Conservation (phyloP, 371 early-diverging fungal species). For the Actinomortierella ambigua region DNA sequence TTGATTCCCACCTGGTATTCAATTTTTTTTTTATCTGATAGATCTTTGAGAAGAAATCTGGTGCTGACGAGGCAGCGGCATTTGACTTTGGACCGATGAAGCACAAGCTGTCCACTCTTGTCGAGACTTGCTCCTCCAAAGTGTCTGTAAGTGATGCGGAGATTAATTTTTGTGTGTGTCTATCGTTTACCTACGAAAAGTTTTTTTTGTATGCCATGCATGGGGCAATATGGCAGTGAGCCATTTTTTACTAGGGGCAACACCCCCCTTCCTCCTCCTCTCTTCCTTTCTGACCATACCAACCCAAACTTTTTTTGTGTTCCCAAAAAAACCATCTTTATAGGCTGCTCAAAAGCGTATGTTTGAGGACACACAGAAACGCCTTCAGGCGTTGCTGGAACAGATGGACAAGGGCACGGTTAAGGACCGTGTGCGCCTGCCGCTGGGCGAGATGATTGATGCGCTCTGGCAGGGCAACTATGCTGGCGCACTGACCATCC, state of each 20-base stretch:
- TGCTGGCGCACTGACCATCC: constrained; percentile 34
- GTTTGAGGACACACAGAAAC: constrained; percentile 65
- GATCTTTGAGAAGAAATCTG: constrained; percentile 40
- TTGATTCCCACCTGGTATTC: too few relatives aligned
- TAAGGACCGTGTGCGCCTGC: constrained; percentile 49
- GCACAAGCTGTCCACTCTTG: constrained; percentile 16
- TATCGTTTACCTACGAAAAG: not conserved
- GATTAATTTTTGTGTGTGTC: not conserved
- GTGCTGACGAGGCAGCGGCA: constrained; percentile 12
- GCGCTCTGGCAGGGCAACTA: too few relatives aligned
- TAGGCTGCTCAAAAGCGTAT: constrained; percentile 61
- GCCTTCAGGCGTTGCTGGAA: constrained; percentile 55
- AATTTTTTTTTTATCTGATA: constrained; percentile 3
- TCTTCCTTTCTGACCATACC: not conserved
- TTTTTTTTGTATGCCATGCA: constrained; percentile 15
- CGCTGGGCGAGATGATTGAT: constrained; percentile 47
- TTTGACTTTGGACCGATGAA: constrained; percentile 35
- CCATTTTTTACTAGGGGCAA: not conserved
- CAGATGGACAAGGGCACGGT: constrained; percentile 58
- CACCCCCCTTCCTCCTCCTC: not conserved
- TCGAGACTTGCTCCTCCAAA: constrained; percentile 28
- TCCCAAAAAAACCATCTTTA: constrained; percentile 1
- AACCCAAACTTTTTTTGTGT: not conserved
- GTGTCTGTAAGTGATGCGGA: constrained; percentile 24
- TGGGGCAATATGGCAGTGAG: constrained; percentile 11